Evolutionary conservation across 257 asterid genomes (phyloP).

Genomic region (Apocynum venetum): DNA sequence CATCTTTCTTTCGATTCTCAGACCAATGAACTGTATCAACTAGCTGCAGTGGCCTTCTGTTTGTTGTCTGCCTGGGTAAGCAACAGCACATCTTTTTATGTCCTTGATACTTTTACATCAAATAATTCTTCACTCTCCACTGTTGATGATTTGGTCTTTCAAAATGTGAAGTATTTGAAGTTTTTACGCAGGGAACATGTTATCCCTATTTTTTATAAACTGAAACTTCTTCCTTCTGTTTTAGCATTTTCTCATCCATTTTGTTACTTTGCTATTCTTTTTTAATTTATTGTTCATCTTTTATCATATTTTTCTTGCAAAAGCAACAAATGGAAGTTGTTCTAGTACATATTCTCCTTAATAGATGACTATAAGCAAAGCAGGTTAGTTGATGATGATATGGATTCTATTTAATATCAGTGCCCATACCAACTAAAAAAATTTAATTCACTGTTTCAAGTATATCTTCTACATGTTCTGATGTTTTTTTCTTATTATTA

Average conservation of each 20-base stretch:
- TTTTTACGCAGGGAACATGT: neutral
- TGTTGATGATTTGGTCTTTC: conserved; percentile 1
- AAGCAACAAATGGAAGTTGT: no score
- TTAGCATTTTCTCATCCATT: neutral
- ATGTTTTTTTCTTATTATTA: neutral
- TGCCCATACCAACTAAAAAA: neutral
- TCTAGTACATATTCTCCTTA: neutral
- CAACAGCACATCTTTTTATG: conserved; percentile 5
- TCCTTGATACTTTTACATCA: neutral
- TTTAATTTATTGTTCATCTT: neutral
- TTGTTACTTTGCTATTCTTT: neutral
- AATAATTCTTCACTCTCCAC: neutral
- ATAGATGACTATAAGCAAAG: neutral
- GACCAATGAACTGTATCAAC: conserved; percentile 94
- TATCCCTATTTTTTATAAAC: neutral
- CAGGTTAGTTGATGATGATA: neutral
- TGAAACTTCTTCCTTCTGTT: neutral
- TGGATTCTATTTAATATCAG: neutral
- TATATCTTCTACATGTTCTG: neutral
- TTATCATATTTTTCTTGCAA: neutral
- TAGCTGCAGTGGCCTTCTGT: conserved; percentile 96
- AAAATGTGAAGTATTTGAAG: neutral
- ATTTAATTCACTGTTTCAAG: neutral
- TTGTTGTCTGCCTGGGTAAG: conserved; percentile 94
- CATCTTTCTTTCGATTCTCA: conserved; percentile 35